phyloP scores from a whole-genome alignment of 768 basidiomycete genomes.

The Pleurotus cornucopiae region DNA sequence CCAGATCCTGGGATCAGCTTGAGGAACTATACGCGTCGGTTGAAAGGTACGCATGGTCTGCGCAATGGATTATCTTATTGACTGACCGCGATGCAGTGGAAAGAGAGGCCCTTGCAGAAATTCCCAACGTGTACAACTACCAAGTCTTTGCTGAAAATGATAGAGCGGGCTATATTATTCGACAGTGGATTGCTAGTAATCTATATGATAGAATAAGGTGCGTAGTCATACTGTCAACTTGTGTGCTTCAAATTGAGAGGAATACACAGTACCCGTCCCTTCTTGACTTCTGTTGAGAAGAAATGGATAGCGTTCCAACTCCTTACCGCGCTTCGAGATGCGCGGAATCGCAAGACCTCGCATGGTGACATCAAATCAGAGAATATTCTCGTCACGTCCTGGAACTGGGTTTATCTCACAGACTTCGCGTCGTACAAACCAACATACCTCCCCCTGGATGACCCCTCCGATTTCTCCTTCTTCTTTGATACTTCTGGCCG shows the following conservation, averaged over 20 bases:
- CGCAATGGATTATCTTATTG: not conserved
- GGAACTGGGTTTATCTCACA: constrained; percentile 92
- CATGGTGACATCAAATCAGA: constrained; percentile 99
- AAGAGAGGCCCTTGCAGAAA: constrained; percentile 76
- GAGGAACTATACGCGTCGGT: constrained; percentile 63
- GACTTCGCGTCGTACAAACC: constrained; percentile 98
- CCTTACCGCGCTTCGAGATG: constrained; percentile 77
- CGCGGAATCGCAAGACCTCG: constrained; percentile 80
- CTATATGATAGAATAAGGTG: constrained; percentile 97
- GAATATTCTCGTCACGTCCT: constrained; percentile 94
- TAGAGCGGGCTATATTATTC: constrained; percentile 89
- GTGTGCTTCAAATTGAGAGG: not conserved
- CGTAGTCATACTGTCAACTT: constrained; percentile 16
- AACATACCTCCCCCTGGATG: constrained; percentile 90
- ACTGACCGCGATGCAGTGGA: constrained; percentile 51
- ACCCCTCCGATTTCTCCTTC: constrained; percentile 96
- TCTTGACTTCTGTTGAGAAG: constrained; percentile 88
- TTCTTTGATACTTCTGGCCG: constrained; percentile 95
- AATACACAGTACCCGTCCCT: constrained; percentile 81
- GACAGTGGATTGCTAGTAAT: constrained; percentile 93
- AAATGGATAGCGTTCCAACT: constrained; percentile 98
- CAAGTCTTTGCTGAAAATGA: constrained; percentile 92
- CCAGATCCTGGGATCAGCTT: constrained; percentile 83
- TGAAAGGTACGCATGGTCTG: constrained; percentile 57
- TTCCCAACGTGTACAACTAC: constrained; percentile 86